Evolutionary conservation across 257 asterid species (phyloP), one percentile per base, ranked within the genome.

Genomic region (Sherardia arvensis): DNA sequence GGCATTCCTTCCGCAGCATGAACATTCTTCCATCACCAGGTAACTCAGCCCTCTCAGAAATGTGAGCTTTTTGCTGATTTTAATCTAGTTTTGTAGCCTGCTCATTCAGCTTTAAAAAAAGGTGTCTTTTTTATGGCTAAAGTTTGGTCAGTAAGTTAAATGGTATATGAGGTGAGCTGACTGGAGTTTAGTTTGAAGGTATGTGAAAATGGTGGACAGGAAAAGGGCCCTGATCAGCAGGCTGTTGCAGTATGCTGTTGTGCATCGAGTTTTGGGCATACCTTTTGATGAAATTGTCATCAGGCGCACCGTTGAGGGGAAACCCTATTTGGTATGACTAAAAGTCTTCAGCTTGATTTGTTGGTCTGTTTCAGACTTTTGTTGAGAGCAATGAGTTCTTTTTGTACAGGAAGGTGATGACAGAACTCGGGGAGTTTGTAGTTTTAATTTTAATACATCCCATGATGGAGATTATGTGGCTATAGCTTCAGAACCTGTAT

Each of bases 381-480:
- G 1, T 25, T 62, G 8, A 0, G 1, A 5, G 40, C 11, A 18
- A 62, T 21, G 48, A 43, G 12, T 14, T 40, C 14, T 12, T 43
- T 62, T 18, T 62, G 8, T 65, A 6, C 69, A 89, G 97, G 93
- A 78, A 59, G 66, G 64, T 30, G 88, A 80, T 69, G 57, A 59
- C 51, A 23, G 22, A 72, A 71, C 71, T 72, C 6, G 51, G 53
- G 69, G 66, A 62, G 73, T 89, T 61, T 92, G 86, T 17, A 92
- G 87, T 75, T 85, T 92, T 23, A 92, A 89, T 75, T 92, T 87
- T 61, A 92, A 80, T 73, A 87, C 80, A 40, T 92, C 99, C 43
- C 97, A 92, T 78, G 95, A 89, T 53, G 99, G 96, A 64, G 88
- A 92, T 73, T 89, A 82, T 68, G 99, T 89, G 34, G 95, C 84